phyloP scores from a whole-genome alignment of 2,329 filamentous ascomycete genomes.

The Parasarocladium wereldwijsianum region DNA sequence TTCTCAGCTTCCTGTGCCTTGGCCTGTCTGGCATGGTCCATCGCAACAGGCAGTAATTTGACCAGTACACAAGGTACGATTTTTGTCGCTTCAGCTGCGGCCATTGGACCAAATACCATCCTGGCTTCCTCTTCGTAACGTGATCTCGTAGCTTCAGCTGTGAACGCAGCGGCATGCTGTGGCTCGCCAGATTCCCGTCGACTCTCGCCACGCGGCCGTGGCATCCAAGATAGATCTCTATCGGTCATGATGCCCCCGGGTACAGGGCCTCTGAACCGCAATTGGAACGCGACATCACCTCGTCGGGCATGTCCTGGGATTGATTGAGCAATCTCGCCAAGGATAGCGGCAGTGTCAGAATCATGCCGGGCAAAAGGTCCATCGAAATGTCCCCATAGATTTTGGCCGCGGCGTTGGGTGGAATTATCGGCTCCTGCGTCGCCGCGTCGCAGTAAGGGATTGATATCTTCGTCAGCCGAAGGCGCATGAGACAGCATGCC shows the following conservation, averaged over 20 bases:
- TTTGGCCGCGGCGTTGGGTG: background rate
- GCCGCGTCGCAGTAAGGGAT: slow-evolving; percentile 66
- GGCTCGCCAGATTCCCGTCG: slow-evolving; percentile 41
- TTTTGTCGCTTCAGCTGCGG: slow-evolving; percentile 51
- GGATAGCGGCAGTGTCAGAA: slow-evolving; percentile 38
- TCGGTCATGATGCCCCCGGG: too few species aligned
- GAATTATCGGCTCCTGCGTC: slow-evolving; percentile 26
- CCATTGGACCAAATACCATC: slow-evolving; percentile 61
- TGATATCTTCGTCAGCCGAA: slow-evolving; percentile 64
- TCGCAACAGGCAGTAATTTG: slow-evolving; percentile 66
- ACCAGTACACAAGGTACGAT: slow-evolving; percentile 57
- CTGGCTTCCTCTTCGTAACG: slow-evolving; percentile 86
- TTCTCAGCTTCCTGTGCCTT: slow-evolving; percentile 44
- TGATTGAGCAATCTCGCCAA: slow-evolving; percentile 41
- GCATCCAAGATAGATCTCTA: too few species aligned
- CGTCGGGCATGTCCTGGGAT: slow-evolving; percentile 32
- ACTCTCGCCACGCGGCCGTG: slow-evolving; percentile 26
- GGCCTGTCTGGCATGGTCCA: slow-evolving; percentile 62
- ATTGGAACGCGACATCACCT: slow-evolving; percentile 33
- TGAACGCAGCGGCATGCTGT: slow-evolving; percentile 62
- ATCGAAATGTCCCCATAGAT: too few species aligned
- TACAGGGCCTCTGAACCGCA: slow-evolving; percentile 41
- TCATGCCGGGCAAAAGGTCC: too few species aligned
- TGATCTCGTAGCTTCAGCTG: slow-evolving; percentile 51
- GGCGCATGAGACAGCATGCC: too few species aligned